These are phyloP conservation scores for Podila verticillata DNA, from an alignment of 192 early-diverging fungal genomes.

Conservation along the genomic window DNA sequence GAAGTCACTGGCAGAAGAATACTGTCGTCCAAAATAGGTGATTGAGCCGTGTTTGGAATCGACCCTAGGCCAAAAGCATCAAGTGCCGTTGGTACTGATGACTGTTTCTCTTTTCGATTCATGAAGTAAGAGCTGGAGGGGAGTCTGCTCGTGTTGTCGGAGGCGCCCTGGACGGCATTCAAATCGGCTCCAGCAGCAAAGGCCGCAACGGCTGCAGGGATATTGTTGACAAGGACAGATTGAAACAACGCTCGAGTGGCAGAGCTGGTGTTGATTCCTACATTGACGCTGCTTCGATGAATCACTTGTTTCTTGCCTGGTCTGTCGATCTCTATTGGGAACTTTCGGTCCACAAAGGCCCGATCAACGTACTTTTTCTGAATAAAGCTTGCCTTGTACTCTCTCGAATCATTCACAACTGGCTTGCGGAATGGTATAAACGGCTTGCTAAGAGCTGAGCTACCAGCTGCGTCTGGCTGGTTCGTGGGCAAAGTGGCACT, in stretches of 20 bases:
- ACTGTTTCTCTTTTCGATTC: neutral
- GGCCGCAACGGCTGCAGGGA: conserved; percentile 48
- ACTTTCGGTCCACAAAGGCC: conserved; percentile 53
- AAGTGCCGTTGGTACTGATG: neutral
- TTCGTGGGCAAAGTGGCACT: neutral
- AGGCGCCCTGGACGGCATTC: conserved; percentile 51
- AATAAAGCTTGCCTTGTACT: conserved; percentile 66
- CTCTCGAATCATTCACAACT: conserved; percentile 54
- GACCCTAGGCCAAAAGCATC: neutral
- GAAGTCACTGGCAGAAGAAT: neutral
- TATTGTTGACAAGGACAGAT: conserved; percentile 54
- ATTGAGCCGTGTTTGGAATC: neutral
- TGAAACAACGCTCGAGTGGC: conserved; percentile 52
- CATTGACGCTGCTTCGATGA: neutral
- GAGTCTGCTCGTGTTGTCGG: conserved; percentile 10
- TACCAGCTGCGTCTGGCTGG: neutral
- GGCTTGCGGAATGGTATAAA: conserved; percentile 48
- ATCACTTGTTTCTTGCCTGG: neutral
- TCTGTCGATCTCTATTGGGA: neutral
- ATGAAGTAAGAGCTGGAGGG: neutral
- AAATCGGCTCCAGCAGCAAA: conserved; percentile 54
- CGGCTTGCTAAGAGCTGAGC: neutral
- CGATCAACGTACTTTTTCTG: conserved; percentile 65
- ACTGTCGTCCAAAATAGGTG: neutral
- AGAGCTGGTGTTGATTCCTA: conserved; percentile 6